These are phyloP conservation scores for Fusarium sp. DNA, from an alignment of 2,329 filamentous ascomycete genomes.

Conservation along the genomic window DNA sequence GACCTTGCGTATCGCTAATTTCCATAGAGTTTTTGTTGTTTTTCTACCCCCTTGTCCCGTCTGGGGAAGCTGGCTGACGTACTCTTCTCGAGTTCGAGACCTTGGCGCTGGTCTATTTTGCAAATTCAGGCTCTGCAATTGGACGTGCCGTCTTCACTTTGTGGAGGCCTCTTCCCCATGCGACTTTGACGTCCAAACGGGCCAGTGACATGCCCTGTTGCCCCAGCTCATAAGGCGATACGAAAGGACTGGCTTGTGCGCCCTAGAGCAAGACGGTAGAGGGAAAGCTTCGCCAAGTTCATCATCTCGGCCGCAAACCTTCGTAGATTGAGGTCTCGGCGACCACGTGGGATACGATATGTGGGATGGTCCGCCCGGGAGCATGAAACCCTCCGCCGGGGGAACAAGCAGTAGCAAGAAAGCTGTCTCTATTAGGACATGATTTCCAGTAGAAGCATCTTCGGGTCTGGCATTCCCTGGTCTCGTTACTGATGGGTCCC, in stretches of 20 bases:
- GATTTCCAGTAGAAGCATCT: slow-evolving; percentile 3
- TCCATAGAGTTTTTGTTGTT: neutral
- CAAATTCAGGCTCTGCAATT: slow-evolving; percentile 29
- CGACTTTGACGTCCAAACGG: neutral
- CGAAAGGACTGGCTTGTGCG: slow-evolving; percentile 5
- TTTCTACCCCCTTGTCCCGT: neutral
- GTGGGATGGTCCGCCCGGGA: slow-evolving; percentile 23
- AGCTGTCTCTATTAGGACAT: slow-evolving; percentile 4
- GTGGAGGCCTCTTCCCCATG: slow-evolving; percentile 2
- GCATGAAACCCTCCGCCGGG: slow-evolving; percentile 17
- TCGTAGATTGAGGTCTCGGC: slow-evolving; percentile 1
- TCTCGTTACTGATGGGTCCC: neutral
- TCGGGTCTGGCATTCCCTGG: neutral
- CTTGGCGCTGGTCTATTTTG: slow-evolving; percentile 7
- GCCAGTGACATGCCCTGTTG: neutral
- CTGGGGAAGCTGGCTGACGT: slow-evolving; percentile 13
- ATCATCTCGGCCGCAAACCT: neutral
- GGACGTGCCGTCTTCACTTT: neutral
- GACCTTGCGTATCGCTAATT: neutral
- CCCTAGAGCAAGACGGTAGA: neutral
- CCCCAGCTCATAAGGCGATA: slow-evolving; percentile 23
- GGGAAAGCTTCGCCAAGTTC: neutral
- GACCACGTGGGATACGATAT: slow-evolving; percentile 16
- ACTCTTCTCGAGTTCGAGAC: slow-evolving; percentile 11
- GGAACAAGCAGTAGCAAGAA: neutral